Percentiles rank a stretch among this genome's conserved stretches.
Evolutionary conservation across 495 filamentous ascomycete genomes (phyloP).

Genomic region (Parachaetomium inaequale): DNA sequence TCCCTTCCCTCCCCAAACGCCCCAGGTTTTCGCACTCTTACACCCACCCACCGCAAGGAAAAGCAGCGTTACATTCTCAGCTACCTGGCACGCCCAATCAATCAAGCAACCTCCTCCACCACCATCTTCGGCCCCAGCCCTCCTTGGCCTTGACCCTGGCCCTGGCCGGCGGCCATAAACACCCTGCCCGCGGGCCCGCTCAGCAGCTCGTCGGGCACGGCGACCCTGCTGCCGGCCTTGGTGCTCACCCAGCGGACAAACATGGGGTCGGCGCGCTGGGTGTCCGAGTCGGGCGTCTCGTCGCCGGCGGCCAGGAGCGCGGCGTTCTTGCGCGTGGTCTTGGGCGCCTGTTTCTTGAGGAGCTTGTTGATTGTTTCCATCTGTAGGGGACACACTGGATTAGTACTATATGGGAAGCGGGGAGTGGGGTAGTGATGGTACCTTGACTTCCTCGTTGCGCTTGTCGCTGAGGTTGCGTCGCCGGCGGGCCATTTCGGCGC

Average conservation of each 20-base stretch:
- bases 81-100: neutral
- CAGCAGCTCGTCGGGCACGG: slow-evolving; percentile 81
- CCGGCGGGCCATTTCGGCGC: slow-evolving; percentile 92
- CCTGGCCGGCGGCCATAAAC: slow-evolving; percentile 42
- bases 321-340: slow-evolving; percentile 56
- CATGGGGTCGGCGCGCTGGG: slow-evolving; percentile 57
- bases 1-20: neutral
- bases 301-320: slow-evolving; percentile 37
- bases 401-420: neutral
- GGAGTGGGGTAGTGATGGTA: slow-evolving; percentile 29
- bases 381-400: slow-evolving; percentile 43
- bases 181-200: slow-evolving; percentile 61
- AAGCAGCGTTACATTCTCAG: neutral
- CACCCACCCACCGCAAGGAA: too few relatives aligned
- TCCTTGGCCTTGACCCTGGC: slow-evolving; percentile 26
- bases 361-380: slow-evolving; percentile 99
- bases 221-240: slow-evolving; percentile 61
- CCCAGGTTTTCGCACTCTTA: neutral
- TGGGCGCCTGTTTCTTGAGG: slow-evolving; percentile 91
- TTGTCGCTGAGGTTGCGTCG: slow-evolving; percentile 97
- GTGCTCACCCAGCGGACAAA: slow-evolving; percentile 78
- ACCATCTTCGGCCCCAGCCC: slow-evolving; percentile 42
- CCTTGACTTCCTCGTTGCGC: slow-evolving; percentile 98
- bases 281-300: slow-evolving; percentile 51
- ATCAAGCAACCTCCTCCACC: slow-evolving; percentile 38